phyloP scores from a whole-genome alignment of 768 basidiomycete genomes.

The Leccinum arenicola region DNA sequence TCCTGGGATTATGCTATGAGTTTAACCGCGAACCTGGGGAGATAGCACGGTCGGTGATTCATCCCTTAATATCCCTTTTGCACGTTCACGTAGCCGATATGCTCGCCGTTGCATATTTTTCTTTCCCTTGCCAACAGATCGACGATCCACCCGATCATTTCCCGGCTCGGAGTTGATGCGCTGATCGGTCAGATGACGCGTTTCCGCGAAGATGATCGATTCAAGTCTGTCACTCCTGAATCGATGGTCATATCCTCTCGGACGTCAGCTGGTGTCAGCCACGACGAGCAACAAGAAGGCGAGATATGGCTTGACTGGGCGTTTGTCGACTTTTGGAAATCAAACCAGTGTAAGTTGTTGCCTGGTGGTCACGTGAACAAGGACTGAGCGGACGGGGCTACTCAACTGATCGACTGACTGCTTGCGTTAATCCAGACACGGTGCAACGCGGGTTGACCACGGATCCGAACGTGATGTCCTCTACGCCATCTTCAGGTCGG shows the following conservation, averaged over 20 bases:
- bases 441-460: slow-evolving; percentile 69
- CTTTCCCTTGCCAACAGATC: slow-evolving; percentile 41
- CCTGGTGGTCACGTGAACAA: neutral
- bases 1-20: slow-evolving; percentile 93
- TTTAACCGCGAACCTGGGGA: slow-evolving; percentile 95
- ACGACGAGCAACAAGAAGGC: slow-evolving; percentile 57
- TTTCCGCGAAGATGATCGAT: slow-evolving; percentile 88
- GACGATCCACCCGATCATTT: slow-evolving; percentile 87
- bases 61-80: neutral
- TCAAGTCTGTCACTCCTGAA: slow-evolving; percentile 88
- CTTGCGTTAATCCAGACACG: slow-evolving; percentile 41
- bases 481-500: slow-evolving; percentile 55
- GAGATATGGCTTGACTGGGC: slow-evolving; percentile 99
- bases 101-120: neutral
- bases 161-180: slow-evolving; percentile 85
- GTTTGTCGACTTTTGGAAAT: slow-evolving; percentile 98
- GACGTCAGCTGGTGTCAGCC: slow-evolving; percentile 2
- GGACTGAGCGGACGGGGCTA: neutral
- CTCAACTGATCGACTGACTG: neutral
- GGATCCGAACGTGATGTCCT: slow-evolving; percentile 62
- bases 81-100: neutral
- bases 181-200: slow-evolving; percentile 84
- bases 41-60: slow-evolving; percentile 71
- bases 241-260: slow-evolving; percentile 64
- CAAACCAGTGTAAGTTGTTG: slow-evolving; percentile 78